phyloP scores from a whole-genome alignment of 176 grass and related monocot genomes.

The Triticum turgidum region DNA sequence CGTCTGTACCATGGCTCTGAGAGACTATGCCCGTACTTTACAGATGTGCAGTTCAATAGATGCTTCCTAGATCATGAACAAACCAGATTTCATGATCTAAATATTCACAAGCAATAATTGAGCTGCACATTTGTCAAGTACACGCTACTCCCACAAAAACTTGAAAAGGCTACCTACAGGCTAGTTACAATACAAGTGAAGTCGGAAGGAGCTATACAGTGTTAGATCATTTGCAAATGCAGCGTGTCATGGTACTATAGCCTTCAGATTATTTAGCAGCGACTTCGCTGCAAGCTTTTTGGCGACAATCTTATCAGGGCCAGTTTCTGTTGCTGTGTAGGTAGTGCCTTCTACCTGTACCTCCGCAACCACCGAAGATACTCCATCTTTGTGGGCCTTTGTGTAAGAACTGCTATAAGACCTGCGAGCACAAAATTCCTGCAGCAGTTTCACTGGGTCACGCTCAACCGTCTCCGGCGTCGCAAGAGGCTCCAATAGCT shows the following conservation, averaged over 20 bases:
- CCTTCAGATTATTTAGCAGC: constrained; percentile 46
- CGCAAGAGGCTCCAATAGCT: constrained; percentile 59
- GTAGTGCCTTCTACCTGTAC: constrained; percentile 28
- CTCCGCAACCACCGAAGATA: constrained; percentile 36
- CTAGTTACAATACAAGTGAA: not conserved
- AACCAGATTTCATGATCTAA: not conserved
- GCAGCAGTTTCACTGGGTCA: constrained; percentile 58
- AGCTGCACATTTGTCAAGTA: not conserved
- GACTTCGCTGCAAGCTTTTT: constrained; percentile 52
- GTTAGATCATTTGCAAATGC: not conserved
- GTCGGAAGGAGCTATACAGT: not conserved
- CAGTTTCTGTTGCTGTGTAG: constrained; percentile 35
- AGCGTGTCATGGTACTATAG: not conserved
- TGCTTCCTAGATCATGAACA: not conserved
- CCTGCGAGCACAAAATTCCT: constrained; percentile 41
- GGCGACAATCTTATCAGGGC: constrained; percentile 28
- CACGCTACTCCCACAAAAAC: not conserved
- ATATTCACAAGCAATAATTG: not conserved
- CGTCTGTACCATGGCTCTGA: not conserved
- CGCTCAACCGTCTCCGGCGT: constrained; percentile 50
- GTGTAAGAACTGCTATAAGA: constrained; percentile 18
- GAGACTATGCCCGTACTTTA: not conserved
- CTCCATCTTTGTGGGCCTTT: not conserved
- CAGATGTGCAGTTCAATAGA: not conserved
- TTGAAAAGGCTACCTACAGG: not conserved